A percentile compares a stretch with the other conserved stretches of the same genome.
Evolutionary conservation across 441 rosid species (phyloP).

Genomic region (Erodium trifolium): DNA sequence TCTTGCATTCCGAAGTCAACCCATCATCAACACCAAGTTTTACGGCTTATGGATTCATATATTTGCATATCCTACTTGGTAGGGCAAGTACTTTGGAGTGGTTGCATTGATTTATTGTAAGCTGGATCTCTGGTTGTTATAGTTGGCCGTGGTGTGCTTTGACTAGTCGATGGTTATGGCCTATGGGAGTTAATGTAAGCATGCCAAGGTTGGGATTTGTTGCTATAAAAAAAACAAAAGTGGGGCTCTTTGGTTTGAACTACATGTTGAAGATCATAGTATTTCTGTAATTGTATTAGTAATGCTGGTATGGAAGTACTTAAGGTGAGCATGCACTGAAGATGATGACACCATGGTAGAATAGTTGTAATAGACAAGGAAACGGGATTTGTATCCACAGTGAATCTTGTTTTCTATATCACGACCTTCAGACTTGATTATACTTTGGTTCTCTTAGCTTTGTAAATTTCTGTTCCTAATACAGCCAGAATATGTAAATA

Average conservation of each 20-base stretch:
- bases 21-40: not conserved
- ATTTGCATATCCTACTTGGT: not conserved
- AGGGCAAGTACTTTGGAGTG: not conserved
- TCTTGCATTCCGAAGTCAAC: not conserved
- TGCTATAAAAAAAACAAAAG: not conserved
- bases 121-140: not conserved
- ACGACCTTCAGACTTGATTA: conserved; percentile 5
- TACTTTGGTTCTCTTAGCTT: not conserved
- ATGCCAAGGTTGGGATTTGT: not conserved
- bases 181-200: not conserved
- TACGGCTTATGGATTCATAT: not conserved
- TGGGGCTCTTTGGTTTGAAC: not conserved
- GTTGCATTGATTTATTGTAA: not conserved
- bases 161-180: not conserved
- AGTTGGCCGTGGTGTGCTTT: not conserved
- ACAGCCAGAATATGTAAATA: conserved; percentile 1
- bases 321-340: conserved; percentile 3
- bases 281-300: not conserved
- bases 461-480: not conserved
- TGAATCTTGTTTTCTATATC: not conserved
- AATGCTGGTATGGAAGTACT: not conserved
- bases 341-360: conserved; percentile 1
- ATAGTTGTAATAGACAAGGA: not conserved
- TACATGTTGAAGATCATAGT: not conserved
- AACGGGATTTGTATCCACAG: not conserved